These are phyloP conservation scores for Acanthamoeba rhysodes DNA, from an alignment of 208 protist species.

Conservation along the genomic window DNA sequence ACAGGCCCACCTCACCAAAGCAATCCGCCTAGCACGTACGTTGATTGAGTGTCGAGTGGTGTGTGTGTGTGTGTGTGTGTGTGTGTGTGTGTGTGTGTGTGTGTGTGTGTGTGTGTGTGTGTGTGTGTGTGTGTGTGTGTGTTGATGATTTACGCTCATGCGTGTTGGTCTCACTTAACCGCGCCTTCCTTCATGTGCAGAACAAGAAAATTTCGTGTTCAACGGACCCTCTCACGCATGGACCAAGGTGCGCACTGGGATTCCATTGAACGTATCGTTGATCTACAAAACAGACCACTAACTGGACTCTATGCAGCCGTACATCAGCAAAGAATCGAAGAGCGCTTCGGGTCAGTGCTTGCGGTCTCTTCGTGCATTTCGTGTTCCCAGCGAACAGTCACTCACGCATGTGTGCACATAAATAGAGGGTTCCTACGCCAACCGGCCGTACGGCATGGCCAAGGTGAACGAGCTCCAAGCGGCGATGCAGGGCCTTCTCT, in stretches of 20 bases:
- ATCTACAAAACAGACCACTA: neutral
- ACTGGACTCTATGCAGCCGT: neutral
- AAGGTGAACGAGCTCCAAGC: slow-evolving; percentile 22
- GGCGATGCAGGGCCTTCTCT: slow-evolving; percentile 55
- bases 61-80: neutral
- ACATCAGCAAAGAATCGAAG: neutral
- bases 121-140: slow-evolving; percentile 11
- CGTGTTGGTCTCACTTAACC: neutral
- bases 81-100: slow-evolving; percentile 11
- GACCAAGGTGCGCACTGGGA: neutral
- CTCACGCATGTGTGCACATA: neutral
- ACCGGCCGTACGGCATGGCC: slow-evolving; percentile 19
- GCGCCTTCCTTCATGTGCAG: neutral
- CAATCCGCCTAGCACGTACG: slow-evolving; percentile 43
- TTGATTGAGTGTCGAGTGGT: neutral
- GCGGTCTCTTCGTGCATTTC: neutral
- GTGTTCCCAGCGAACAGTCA: neutral
- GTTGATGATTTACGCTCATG: neutral
- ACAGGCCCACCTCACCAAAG: slow-evolving; percentile 65
- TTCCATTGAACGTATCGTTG: neutral
- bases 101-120: neutral
- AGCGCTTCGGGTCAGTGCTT: neutral
- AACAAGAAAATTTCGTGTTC: slow-evolving; percentile 55
- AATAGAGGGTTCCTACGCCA: neutral
- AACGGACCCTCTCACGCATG: slow-evolving; percentile 35